Evolutionary conservation across 768 basidiomycete species (phyloP), one percentile per base, ranked within the genome.

Genomic region (Sistotremastrum suecicum): DNA sequence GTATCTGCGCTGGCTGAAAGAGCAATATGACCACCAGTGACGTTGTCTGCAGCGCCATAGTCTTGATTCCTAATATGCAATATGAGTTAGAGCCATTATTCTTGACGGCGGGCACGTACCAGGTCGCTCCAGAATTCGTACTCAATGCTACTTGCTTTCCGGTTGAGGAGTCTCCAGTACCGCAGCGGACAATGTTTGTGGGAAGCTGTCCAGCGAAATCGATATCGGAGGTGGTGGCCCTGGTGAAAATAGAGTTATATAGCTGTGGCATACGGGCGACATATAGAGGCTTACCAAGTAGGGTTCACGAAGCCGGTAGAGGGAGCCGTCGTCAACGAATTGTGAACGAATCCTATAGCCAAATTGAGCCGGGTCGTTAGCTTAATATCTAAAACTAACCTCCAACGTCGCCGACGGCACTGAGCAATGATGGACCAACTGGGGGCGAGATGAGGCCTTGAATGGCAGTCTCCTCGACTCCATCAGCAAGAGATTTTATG

Each of bases 381-480:
- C 8, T n/a, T 45, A 28, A 42, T 37, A 36, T 10, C 31, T 20
- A 12, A 28, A 48, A 40, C 56, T n/a, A 50, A 74, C 74, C 75
- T 53, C 66, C 66, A 37, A 72, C 59, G 51, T 80, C 75, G 32
- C 68, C 69, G 31, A 78, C 67, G 20, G 70, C 72, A 5, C 76
- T 78, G 6, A 80, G 58, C 33, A 82, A 65, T 28, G 60, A 55
- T 3, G 78, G 70, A 3, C 78, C 78, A n/a, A 62, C 63, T 1
- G 77, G 76, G 4, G 77, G 78, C 5, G 78, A 78, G 47, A 80
- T 73, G 43, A 82, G 53, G 20, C 66, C 70, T 47, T 67, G 67
- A 3, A 80, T 66, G 8, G 78, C 65, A 0, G 72, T 76, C 56
- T 82, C 76, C 60, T 82, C 79, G 10, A 82, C 65, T 4, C 80